Evolutionary conservation across 2,329 filamentous ascomycete genomes (phyloP), one percentile per base, ranked within the genome.

Genomic region (Aspergillus novoparasiticus): DNA sequence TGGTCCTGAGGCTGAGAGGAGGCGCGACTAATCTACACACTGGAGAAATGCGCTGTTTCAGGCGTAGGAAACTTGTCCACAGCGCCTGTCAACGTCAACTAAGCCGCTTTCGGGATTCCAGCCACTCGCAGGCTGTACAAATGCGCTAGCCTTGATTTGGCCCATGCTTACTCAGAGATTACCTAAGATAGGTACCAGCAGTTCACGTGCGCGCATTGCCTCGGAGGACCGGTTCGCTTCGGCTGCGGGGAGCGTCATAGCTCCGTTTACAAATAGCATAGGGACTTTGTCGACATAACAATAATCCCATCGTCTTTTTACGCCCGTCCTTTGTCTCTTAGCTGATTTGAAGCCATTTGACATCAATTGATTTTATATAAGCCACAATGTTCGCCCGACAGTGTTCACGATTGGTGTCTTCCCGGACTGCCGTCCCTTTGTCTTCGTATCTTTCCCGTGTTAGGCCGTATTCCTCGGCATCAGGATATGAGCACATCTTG

Each of bases 401-500:
- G 70, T 84, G 82, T 69, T 78, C 90, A 72, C 84, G 87, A 75
- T 85, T 91, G 53, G 78, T 87, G 66, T 85, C 86, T 73, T 85
- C 86, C 32, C 85, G 84, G 66, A 85, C 76, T 19, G 70, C 77
- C 36, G 68, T 74, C 58, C 73, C 77, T 41, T 73, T 79, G 68
- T 73, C 71, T 58, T 75, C 74, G 45, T 79, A 75, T 65, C 63
- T 78, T 46, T 66, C 73, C 51, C 76, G 75, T 60, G 68, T 70
- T 59, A 73, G 77, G 59, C 69, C 72, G 39, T 80, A 78, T 67
- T 83, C 81, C 63, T 80, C 80, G 67, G 76, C 76, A 61, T 72
- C 79, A 63, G 79, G 78, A 59, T 97, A 96, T 80, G 91, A 97
- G 75, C 90, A 90, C 79, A 89, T 98, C 71, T 83, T 95, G 70